Conservation (phyloP, 495 filamentous ascomycete species). For the Aspergillus saccharolyticus region DNA sequence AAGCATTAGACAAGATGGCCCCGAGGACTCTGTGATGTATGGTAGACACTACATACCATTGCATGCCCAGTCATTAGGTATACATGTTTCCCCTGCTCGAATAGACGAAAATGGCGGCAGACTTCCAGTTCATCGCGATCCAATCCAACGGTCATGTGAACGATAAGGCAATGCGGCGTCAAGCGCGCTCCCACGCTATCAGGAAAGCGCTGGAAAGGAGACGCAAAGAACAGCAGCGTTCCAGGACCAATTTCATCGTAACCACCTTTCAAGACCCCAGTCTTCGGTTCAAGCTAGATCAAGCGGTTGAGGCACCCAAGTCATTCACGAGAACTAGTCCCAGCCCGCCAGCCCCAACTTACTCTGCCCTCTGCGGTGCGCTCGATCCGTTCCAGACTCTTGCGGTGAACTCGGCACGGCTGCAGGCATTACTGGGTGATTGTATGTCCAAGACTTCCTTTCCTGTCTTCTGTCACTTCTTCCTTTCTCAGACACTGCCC, state of each 20-base stretch:
- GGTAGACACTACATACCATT: too few relatives aligned
- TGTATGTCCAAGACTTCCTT: constrained; percentile 24
- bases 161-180: constrained; percentile 17
- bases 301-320: background rate
- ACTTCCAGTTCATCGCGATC: constrained; percentile 28
- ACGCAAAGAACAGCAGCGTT: constrained; percentile 26
- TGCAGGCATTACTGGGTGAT: constrained; percentile 23
- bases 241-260: constrained; percentile 24
- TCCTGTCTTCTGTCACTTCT: background rate
- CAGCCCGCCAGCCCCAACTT: background rate
- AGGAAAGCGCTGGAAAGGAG: constrained; percentile 28
- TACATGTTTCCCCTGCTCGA: too few relatives aligned
- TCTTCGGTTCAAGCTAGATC: background rate
- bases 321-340: background rate
- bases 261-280: constrained; percentile 4
- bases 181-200: constrained; percentile 33
- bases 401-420: constrained; percentile 25
- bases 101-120: background rate
- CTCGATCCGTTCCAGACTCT: constrained; percentile 27
- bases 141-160: constrained; percentile 14
- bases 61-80: too few relatives aligned
- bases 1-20: background rate
- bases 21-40: too few relatives aligned
- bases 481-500: background rate
- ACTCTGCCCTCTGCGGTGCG: constrained; percentile 1